Evolutionary conservation across 768 basidiomycete genomes (phyloP).

Genomic region (Mycena vitilis): DNA sequence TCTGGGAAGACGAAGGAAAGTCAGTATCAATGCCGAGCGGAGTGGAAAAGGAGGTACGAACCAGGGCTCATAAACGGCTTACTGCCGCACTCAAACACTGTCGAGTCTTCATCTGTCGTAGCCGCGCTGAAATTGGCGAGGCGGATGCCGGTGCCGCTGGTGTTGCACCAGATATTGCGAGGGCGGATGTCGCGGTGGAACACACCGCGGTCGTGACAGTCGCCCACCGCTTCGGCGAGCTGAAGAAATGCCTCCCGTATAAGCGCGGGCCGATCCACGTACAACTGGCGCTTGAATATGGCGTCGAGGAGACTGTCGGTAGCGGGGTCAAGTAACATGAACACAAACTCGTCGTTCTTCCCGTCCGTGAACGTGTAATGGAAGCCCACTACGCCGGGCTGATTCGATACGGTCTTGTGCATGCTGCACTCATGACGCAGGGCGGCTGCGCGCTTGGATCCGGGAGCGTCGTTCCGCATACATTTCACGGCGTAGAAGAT

Average conservation of each 20-base stretch:
- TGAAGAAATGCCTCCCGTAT: slow-evolving; percentile 5
- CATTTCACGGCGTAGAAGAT: slow-evolving; percentile 22
- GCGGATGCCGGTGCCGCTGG: not conserved
- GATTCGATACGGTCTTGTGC: not conserved
- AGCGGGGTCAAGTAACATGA: not conserved
- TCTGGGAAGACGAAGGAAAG: slow-evolving; percentile 4
- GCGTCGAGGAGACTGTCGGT: not conserved
- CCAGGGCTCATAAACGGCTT: slow-evolving; percentile 10
- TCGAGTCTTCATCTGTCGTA: not conserved
- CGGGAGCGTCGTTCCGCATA: slow-evolving; percentile 4
- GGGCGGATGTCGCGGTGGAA: slow-evolving; percentile 19
- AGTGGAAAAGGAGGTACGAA: not conserved
- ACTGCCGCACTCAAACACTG: not conserved
- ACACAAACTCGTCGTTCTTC: not conserved
- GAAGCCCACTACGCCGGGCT: not conserved
- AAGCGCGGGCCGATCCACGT: not conserved
- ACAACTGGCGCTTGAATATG: not conserved
- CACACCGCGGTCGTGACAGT: slow-evolving; percentile 5
- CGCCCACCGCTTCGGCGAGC: slow-evolving; percentile 9
- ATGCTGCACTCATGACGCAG: not conserved
- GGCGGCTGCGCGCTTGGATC: not conserved
- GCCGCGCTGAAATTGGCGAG: slow-evolving; percentile 15
- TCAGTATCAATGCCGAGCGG: not conserved
- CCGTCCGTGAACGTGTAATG: not conserved
- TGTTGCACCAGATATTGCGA: not conserved